Conservation (phyloP, 352 stramenopile species). For the Pythium chondricola region DNA sequence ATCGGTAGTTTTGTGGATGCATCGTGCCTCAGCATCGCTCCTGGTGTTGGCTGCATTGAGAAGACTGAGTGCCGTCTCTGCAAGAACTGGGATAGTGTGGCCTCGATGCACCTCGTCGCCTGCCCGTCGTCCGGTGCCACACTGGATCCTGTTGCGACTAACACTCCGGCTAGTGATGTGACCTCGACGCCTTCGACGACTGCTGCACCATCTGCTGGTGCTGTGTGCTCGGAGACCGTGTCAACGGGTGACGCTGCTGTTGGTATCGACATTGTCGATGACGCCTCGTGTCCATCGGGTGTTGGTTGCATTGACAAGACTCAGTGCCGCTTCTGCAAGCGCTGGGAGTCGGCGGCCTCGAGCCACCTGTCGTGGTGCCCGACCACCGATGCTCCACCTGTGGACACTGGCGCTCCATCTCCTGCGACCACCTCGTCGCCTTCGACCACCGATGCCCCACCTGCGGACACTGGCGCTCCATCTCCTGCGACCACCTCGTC, state of each 20-base stretch:
- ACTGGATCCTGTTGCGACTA: no score
- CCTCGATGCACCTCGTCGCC: no score
- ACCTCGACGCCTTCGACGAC: no score
- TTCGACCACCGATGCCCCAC: not conserved
- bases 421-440: not conserved
- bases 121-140: no score
- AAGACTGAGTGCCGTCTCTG: no score
- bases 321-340: slow-evolving; percentile 22
- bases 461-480: not conserved
- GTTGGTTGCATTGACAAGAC: slow-evolving; percentile 16
- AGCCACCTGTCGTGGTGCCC: slow-evolving; percentile 3
- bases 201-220: no score
- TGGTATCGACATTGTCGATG: slow-evolving; percentile 15
- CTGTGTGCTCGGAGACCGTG: slow-evolving; percentile 1
- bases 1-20: no score
- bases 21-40: no score
- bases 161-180: no score
- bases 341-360: not conserved
- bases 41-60: no score
- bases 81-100: no score
- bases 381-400: not conserved
- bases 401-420: not conserved
- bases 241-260: slow-evolving; percentile 9
- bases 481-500: not conserved
- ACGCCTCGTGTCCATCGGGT: slow-evolving; percentile 8